Conservation (phyloP, 306 rosid genomes). For the Alnus glutinosa region DNA sequence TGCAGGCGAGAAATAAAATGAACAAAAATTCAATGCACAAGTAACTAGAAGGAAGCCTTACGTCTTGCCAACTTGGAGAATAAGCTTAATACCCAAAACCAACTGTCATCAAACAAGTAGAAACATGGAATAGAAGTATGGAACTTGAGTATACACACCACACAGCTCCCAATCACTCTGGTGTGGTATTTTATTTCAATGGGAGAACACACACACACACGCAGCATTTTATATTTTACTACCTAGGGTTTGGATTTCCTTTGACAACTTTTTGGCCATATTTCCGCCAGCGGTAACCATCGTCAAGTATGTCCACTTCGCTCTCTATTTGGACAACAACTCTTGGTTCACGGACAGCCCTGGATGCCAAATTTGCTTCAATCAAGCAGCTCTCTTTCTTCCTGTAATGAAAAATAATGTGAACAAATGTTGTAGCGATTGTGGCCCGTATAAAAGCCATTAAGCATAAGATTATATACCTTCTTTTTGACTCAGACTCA, state of each 20-base stretch:
- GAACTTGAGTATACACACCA: constrained; percentile 5
- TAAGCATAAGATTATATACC: constrained; percentile 39
- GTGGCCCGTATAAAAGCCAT: constrained; percentile 9
- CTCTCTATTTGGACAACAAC: constrained; percentile 85
- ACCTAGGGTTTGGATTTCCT: constrained; percentile 98
- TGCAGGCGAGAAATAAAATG: constrained; percentile 27
- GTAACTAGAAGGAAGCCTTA: neutral
- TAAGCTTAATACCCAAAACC: too few species aligned
- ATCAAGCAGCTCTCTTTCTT: constrained; percentile 52
- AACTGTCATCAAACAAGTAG: neutral
- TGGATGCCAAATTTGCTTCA: constrained; percentile 54
- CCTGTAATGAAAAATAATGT: constrained; percentile 45
- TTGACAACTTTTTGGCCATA: constrained; percentile 93
- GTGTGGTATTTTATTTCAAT: neutral
- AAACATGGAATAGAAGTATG: neutral
- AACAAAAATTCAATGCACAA: constrained; percentile 14
- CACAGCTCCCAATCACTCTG: neutral
- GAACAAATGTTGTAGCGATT: neutral
- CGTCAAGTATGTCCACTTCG: constrained; percentile 81
- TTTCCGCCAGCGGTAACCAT: constrained; percentile 95
- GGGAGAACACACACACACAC: neutral
- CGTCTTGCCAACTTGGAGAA: too few species aligned
- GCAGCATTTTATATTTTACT: neutral
- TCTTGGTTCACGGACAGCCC: constrained; percentile 77
- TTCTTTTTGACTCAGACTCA: constrained; percentile 72